Evolutionary conservation across 805 yeast genomes (phyloP).

Genomic region (Metschnikowia proteae): DNA sequence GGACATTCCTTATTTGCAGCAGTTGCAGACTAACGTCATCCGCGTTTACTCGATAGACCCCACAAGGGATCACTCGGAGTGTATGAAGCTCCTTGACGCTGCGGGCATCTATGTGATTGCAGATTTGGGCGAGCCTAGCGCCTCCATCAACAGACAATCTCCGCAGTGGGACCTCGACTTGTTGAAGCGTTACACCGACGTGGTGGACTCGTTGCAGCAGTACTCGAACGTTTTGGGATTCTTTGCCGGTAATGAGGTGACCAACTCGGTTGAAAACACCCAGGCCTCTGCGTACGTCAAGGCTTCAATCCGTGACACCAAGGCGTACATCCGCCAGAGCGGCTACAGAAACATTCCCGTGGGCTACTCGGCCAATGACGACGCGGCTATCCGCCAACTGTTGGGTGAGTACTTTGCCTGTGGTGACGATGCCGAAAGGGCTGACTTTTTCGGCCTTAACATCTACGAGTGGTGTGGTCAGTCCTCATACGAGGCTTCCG

Average conservation of each 20-base stretch:
- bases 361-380: constrained; percentile 82
- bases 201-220: constrained; percentile 63
- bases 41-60: constrained; percentile 74
- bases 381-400: constrained; percentile 56
- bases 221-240: constrained; percentile 75
- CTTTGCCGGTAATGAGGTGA: constrained; percentile 85
- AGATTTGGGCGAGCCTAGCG: constrained; percentile 73
- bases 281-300: constrained; percentile 78
- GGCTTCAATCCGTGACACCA: constrained; percentile 78
- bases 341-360: constrained; percentile 71
- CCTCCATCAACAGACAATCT: constrained; percentile 55
- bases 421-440: constrained; percentile 60
- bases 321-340: constrained; percentile 55
- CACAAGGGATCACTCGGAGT: constrained; percentile 59
- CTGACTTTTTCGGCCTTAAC: constrained; percentile 84
- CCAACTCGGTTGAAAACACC: constrained; percentile 62
- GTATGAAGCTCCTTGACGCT: constrained; percentile 63
- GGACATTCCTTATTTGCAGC: constrained; percentile 68
- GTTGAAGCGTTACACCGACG: constrained; percentile 63
- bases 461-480: constrained; percentile 88
- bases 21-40: constrained; percentile 62
- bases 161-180: constrained; percentile 66
- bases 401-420: constrained; percentile 76
- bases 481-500: constrained; percentile 55
- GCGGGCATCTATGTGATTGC: constrained; percentile 91